Evolutionary conservation across 192 early-diverging fungal genomes (phyloP).

Genomic region (Backusella sp.): DNA sequence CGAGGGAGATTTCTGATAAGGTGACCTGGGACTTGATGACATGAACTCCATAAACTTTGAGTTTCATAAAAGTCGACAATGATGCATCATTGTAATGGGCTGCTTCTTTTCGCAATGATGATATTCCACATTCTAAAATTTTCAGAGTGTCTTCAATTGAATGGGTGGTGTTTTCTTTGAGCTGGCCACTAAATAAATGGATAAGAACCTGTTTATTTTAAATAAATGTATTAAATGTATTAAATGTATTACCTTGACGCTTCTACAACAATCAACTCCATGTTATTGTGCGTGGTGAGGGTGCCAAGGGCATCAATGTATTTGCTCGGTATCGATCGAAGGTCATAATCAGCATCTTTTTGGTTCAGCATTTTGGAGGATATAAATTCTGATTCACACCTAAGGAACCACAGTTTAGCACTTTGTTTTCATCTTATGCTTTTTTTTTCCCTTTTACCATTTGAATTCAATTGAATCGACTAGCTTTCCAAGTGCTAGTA

Average conservation of each 20-base stretch:
- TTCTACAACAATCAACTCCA: constrained; percentile 2
- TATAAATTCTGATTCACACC: constrained; percentile 3
- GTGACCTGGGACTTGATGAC: constrained; percentile 8
- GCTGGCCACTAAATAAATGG: constrained; percentile 1
- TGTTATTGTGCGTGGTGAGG: background rate
- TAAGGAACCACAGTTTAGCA: background rate
- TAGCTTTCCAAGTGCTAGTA: too few species aligned
- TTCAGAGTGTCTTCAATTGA: constrained; percentile 13
- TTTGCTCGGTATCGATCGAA: background rate
- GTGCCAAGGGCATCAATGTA: background rate
- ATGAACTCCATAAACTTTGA: background rate
- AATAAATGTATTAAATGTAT: too few species aligned
- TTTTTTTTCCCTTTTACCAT: background rate
- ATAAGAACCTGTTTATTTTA: too few species aligned
- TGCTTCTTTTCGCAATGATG: too few species aligned
- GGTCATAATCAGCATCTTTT: background rate
- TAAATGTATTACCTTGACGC: background rate
- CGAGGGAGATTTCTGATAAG: background rate
- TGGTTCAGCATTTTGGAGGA: constrained; percentile 1
- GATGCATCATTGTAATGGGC: constrained; percentile 5
- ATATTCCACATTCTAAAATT: constrained; percentile 9
- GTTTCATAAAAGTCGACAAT: background rate
- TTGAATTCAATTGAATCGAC: too few species aligned
- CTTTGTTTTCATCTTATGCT: too few species aligned
- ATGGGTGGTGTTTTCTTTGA: constrained; percentile 5